phyloP scores from a whole-genome alignment of 805 yeast species.

The Candida chauliodis region DNA sequence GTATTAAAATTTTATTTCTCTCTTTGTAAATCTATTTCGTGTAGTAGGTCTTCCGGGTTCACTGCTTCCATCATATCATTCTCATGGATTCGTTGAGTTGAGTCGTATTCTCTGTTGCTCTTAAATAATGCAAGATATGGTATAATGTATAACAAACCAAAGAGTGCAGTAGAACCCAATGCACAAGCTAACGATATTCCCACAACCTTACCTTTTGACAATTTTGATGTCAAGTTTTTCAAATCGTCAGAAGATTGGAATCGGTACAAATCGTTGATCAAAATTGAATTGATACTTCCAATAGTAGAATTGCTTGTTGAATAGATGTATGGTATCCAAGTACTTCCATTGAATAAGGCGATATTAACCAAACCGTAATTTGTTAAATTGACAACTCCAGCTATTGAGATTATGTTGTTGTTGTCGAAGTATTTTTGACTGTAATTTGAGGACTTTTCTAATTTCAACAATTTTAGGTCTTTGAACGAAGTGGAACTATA shows the following conservation, averaged over 20 bases:
- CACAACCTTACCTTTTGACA: constrained; percentile 41
- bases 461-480: constrained; percentile 43
- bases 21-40: constrained; percentile 43
- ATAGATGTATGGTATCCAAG: constrained; percentile 65
- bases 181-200: constrained; percentile 47
- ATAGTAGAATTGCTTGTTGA: constrained; percentile 23
- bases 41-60: constrained; percentile 41
- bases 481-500: constrained; percentile 31
- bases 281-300: constrained; percentile 29
- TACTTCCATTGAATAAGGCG: constrained; percentile 61
- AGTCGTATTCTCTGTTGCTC: constrained; percentile 16
- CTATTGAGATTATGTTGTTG: constrained; percentile 47
- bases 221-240: constrained; percentile 12
- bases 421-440: constrained; percentile 37
- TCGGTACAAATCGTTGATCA: constrained; percentile 32
- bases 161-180: constrained; percentile 37
- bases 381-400: constrained; percentile 52
- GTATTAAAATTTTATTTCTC: constrained; percentile 2
- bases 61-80: constrained; percentile 43
- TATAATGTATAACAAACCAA: constrained; percentile 40
- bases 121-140: constrained; percentile 36
- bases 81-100: constrained; percentile 35
- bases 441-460: constrained; percentile 26
- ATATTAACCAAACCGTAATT: constrained; percentile 55
- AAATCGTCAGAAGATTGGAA: constrained; percentile 35